Base-by-base conservation (phyloP, 257 asterid genomes). In the Solanum corneliomulleri region DNA sequence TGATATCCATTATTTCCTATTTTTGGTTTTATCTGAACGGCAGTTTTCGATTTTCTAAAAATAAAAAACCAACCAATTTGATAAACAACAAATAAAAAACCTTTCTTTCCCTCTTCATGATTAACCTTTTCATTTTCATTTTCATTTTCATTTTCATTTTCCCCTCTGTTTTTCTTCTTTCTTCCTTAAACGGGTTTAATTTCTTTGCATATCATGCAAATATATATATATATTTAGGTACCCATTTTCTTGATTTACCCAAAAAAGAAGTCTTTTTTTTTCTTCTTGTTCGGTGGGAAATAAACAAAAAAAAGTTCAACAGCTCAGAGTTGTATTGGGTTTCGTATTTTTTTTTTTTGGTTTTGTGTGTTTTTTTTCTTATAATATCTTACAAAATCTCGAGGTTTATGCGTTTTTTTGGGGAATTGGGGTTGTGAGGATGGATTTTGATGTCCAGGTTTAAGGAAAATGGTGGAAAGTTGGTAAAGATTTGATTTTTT, bases 61-160 rank as follows among this genome's bases (percentile, higher is more conserved):
- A 85, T 47, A 78, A 77, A 49, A 69, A 74, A 76, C n/a, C 44
- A 87, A 72, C 87, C 62, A 20, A 74, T 1, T n/a, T 75, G 58
- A 75, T 44, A 44, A 77, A 44, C 64, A 44, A 77, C 35, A 42
- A 75, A 11, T 37, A 35, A 35, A 41, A 39, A 23, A 75, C 35
- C 11, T 23, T 23, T 29, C 12, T n/a, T 68, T 42, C 47, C 64
- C 85, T 18, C 69, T 42, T 10, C 18, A 37, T 62, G 72, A 69
- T 83, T 41, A 52, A 13, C 14, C 83, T 62, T 84, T 52, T 84
- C 70, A 85, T 69, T 85, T 70, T 85, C 87, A 84, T 62, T 84
- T 52, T 84, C 86, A 84, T 62, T 84, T 52, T 84, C 70, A 85
- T 69, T 85, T 70, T 85, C 87, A 84, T 62, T 84, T 52, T 84